Percentiles rank a stretch among this genome's conserved stretches.
Evolutionary conservation across 2,329 filamentous ascomycete species (phyloP).

Genomic region (Fusarium sp.): DNA sequence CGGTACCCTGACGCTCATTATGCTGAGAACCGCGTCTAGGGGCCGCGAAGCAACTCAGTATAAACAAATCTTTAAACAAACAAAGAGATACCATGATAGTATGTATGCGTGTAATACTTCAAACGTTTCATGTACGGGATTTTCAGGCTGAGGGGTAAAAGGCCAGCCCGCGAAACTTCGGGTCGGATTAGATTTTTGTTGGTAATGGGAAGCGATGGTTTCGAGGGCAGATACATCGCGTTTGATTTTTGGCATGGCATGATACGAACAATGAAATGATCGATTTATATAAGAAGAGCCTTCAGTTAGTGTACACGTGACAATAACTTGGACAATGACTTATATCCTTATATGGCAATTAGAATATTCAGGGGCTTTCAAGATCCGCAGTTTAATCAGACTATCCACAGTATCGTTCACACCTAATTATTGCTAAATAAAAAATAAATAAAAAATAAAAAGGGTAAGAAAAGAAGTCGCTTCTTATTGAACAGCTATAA

Average conservation of each 20-base stretch:
- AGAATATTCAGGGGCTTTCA: too few species aligned
- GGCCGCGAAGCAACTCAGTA: constrained; percentile 1
- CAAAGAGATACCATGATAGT: constrained; percentile 4
- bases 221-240: constrained; percentile 26
- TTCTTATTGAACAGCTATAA: constrained; percentile 46
- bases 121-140: constrained; percentile 16
- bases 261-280: constrained; percentile 43
- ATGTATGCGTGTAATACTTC: constrained; percentile 25
- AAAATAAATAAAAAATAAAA: neutral
- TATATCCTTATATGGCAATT: too few species aligned
- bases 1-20: constrained; percentile 23
- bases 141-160: constrained; percentile 11
- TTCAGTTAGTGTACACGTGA: neutral
- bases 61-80: neutral
- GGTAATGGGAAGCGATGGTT: constrained; percentile 26
- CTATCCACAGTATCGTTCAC: neutral
- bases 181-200: constrained; percentile 14
- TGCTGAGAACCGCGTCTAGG: constrained; percentile 20
- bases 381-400: neutral
- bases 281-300: constrained; percentile 9
- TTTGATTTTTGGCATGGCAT: constrained; percentile 36
- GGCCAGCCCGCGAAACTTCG: neutral
- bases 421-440: neutral
- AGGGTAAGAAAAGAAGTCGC: constrained; percentile 23
- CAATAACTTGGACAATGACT: too few species aligned